Evolutionary conservation across 371 early-diverging fungal species (phyloP), one percentile per base, ranked within the genome.

Genomic region (Ordospora colligata): DNA sequence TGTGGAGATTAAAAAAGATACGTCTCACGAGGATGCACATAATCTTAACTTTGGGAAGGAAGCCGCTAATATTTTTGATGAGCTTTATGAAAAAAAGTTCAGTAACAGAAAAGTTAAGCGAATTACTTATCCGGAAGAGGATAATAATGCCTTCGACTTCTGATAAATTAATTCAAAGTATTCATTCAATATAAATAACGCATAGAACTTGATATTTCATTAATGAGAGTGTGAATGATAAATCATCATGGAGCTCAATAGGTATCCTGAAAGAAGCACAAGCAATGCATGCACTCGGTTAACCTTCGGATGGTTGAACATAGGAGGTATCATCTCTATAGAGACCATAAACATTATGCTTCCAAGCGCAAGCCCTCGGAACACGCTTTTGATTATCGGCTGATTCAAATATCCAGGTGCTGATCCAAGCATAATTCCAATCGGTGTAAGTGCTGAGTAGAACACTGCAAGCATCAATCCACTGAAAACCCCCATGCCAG

Each of bases 361-460:
- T 19, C 85, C 85, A 40, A 82, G 73, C 7, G 82, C 70, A n/a
- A 80, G 32, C 21, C 83, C 83, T 40, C 77, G 69, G 67, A 75
- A 80, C 27, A 69, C 19, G 5, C 44, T 25, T 23, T 23, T 22
- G 25, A 80, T 50, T 14, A 40, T 58, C 9, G 67, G 53, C 42
- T 65, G 37, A 23, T 50, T 46, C 4, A 37, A 10, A 42, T 22
- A 42, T 1, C 58, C 58, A 42, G 46, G 51, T 14, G 71, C 75
- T 10, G 22, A n/a, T 14, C 73, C 68, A 23, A 81, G 21, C 25
- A 82, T 42, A 19, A 80, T 82, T 43, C 83, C 84, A 46, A 83
- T n/a, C 2, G 86, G 84, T 4, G 84, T 85, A 23, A 85, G 72
- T 12, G 73, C 62, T 22, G 83, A 80, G 68, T 83, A 85, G 17